Evolutionary conservation across 139 green algal species (phyloP).

Genomic region (Volvox africanus): DNA sequence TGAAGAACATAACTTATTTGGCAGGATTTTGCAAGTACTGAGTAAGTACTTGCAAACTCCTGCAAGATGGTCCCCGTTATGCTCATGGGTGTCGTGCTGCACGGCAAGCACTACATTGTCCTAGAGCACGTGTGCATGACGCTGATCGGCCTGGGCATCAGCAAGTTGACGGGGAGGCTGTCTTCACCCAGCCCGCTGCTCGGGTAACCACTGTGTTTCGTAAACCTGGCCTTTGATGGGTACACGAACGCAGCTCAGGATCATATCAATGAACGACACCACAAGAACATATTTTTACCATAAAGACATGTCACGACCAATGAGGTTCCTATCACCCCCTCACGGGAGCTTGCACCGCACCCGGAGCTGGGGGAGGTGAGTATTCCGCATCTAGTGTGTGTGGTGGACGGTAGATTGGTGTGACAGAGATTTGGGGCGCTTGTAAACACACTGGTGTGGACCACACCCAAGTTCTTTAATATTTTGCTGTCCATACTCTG

Average conservation of each 20-base stretch:
- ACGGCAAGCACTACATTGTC: constrained; percentile 83
- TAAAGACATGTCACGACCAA: no score
- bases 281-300: constrained; percentile 95
- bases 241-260: constrained; percentile 96
- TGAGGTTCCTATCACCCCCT: no score
- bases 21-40: no score
- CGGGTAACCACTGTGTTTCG: constrained; percentile 91
- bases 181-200: constrained; percentile 85
- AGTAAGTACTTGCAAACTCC: constrained; percentile 74
- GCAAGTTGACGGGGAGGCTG: constrained; percentile 79
- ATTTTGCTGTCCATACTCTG: constrained; percentile 88
- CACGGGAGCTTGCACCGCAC: no score
- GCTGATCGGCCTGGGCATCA: constrained; percentile 82
- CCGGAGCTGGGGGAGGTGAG: no score
- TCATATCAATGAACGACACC: constrained; percentile 83
- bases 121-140: constrained; percentile 92
- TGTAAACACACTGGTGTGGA: constrained; percentile 94
- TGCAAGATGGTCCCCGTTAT: constrained; percentile 96
- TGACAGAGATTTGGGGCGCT: constrained; percentile 97
- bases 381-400: no score
- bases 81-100: constrained; percentile 91
- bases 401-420: no score
- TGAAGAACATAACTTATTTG: constrained; percentile 97
- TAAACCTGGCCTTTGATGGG: constrained; percentile 96
- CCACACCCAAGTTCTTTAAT: constrained; percentile 99